Evolutionary conservation across 768 basidiomycete genomes (phyloP), one percentile per base, ranked within the genome.

Genomic region (Lentinula sp.): DNA sequence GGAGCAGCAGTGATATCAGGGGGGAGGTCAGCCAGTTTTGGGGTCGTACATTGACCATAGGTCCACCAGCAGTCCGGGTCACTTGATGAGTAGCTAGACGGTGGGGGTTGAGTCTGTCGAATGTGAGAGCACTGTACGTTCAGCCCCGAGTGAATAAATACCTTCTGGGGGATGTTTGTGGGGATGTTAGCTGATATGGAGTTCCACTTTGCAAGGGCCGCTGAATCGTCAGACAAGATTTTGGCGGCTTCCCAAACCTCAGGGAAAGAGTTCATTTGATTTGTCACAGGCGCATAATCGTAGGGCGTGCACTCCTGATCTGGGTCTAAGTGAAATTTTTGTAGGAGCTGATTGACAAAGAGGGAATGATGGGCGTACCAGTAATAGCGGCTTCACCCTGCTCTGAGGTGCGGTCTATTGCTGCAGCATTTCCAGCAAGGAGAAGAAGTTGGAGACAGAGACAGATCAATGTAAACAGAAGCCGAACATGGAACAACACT

Each of bases 31-130:
- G 73, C 0, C 0, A 70, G 42, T 64, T 85, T 86, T 1, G 85
- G 83, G 4, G 67, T 79, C 0, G 68, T 72, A 65, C 85, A 87
- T 35, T 78, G 55, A 23, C 55, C 48, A 18, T 51, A 49, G n/a
- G 73, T 67, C 74, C 73, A 74, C 74, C 71, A 85, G 55, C 84
- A 85, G 61, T 85, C 77, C 0, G 79, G 77, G 64, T 85, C 84
- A 28, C 13, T 37, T 13, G 45, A 5, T 12, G 57, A 18, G 23
- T 59, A 59, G 10, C 42, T 42, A 33, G 23, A 37, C 4, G 37
- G 23, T n/a, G 55, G 55, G 33, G 55, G 55, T 43, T 56, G 41
- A 7, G 55, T 56, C 55, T 56, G 55, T 56, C 15, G 16, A 32
- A 28, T 16, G n/a, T 35, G 12, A 32, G 2, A 20, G 6, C 7